These are phyloP conservation scores for Thuidium tamariscinum DNA, from an alignment of 225 moss, liverwort and hornwort species.

Conservation along the genomic window DNA sequence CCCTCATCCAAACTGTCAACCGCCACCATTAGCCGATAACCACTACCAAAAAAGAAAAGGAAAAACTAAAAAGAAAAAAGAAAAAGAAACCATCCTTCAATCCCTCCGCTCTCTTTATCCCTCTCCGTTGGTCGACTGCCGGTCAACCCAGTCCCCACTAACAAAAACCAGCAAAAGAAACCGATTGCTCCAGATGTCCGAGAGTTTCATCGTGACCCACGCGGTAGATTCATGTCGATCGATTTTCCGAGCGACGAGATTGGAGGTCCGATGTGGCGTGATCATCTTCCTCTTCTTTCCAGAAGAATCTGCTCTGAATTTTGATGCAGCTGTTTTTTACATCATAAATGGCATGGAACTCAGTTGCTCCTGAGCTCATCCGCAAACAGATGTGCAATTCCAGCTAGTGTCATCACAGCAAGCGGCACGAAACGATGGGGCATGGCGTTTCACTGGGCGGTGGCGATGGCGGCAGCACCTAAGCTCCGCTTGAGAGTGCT, in stretches of 20 bases:
- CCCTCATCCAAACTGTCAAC: background rate
- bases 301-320: background rate
- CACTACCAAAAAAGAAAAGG: background rate
- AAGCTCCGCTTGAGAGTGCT: background rate
- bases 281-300: background rate
- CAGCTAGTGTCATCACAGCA: background rate
- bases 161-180: background rate
- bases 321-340: background rate
- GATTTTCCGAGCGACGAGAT: background rate
- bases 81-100: no score
- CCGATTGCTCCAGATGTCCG: background rate
- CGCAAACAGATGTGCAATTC: background rate
- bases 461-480: background rate
- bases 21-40: background rate
- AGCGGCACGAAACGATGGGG: background rate
- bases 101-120: background rate
- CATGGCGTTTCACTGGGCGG: background rate
- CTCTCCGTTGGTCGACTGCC: background rate
- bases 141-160: background rate
- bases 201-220: background rate
- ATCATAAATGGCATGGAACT: background rate
- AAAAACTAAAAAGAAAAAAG: no score
- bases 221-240: background rate
- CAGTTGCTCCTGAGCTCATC: background rate
- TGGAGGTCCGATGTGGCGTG: conserved; percentile 3